Percentiles rank a stretch among this genome's conserved stretches.
Evolutionary conservation across 2,329 filamentous ascomycete species (phyloP).

Genomic region (Penicillium sp.): DNA sequence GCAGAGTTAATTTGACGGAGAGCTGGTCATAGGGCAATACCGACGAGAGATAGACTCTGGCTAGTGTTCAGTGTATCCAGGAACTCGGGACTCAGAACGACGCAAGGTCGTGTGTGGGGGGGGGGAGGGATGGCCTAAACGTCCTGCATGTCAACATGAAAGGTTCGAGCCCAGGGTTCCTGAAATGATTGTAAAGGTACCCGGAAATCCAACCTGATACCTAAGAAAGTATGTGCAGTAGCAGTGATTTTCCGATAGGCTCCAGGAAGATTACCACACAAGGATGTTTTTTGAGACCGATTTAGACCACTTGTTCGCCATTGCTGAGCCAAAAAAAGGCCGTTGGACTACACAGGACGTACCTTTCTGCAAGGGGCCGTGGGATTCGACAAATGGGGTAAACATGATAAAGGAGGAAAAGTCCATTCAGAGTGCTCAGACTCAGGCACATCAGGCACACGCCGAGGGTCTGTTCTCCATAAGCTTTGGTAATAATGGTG

Average conservation of each 20-base stretch:
- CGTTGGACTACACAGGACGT: neutral
- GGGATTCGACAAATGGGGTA: neutral
- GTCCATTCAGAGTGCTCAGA: no score
- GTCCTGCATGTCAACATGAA: constrained; percentile 17
- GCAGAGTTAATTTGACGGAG: no score
- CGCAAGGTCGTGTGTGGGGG: constrained; percentile 16
- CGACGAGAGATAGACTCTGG: constrained; percentile 9
- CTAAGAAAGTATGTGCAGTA: no score
- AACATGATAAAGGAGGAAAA: no score
- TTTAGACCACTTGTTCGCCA: no score
- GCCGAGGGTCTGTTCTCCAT: no score
- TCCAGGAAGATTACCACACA: no score
- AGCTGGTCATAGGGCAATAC: constrained; percentile 4
- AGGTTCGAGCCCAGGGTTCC: neutral
- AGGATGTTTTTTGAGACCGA: no score
- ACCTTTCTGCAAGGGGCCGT: constrained; percentile 4
- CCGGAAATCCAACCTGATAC: no score
- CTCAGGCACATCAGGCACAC: no score
- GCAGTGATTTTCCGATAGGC: no score
- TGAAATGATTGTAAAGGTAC: neutral
- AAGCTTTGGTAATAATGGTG: no score
- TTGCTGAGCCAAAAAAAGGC: neutral
- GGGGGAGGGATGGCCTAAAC: neutral
- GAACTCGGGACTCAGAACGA: constrained; percentile 13
- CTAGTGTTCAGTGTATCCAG: constrained; percentile 11